Conservation (phyloP, 257 asterid species). For the Echites panduratus region DNA sequence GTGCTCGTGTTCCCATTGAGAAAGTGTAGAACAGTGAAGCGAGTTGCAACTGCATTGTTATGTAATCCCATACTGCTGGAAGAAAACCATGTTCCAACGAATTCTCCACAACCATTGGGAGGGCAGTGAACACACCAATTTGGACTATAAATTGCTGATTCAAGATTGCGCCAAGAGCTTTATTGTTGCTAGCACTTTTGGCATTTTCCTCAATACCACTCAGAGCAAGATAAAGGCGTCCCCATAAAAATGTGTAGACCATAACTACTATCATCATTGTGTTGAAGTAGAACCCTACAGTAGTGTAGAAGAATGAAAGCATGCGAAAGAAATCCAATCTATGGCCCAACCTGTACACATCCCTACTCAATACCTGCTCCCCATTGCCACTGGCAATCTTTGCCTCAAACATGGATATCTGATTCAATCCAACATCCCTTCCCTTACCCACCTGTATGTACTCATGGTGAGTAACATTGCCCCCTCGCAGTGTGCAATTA, state of each 20-base stretch:
- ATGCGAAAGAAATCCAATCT: slow-evolving; percentile 92
- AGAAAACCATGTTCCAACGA: slow-evolving; percentile 85
- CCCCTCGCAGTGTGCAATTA: slow-evolving; percentile 89
- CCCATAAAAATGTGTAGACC: slow-evolving; percentile 84
- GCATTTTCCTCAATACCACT: slow-evolving; percentile 65
- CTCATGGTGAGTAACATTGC: slow-evolving; percentile 92
- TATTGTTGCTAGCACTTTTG: slow-evolving; percentile 44
- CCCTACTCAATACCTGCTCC: slow-evolving; percentile 91
- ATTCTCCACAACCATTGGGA: slow-evolving; percentile 94
- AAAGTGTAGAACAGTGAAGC: slow-evolving; percentile 71
- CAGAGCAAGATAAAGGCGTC: slow-evolving; percentile 80
- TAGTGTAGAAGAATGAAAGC: slow-evolving; percentile 89
- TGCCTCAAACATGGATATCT: slow-evolving; percentile 96
- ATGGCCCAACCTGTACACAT: slow-evolving; percentile 85
- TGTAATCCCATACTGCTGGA: slow-evolving; percentile 79
- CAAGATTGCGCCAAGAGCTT: slow-evolving; percentile 74
- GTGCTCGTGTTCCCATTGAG: slow-evolving; percentile 88
- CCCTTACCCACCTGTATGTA: slow-evolving; percentile 97
- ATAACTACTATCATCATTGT: slow-evolving; percentile 74
- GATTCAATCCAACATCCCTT: slow-evolving; percentile 94
- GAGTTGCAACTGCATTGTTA: slow-evolving; percentile 82
- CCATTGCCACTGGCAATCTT: slow-evolving; percentile 97
- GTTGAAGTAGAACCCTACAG: slow-evolving; percentile 83
- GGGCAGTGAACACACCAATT: slow-evolving; percentile 75
- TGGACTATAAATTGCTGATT: slow-evolving; percentile 90